Evolutionary conservation across 306 rosid genomes (phyloP).

Genomic region (Elaeagnus macrophylla): DNA sequence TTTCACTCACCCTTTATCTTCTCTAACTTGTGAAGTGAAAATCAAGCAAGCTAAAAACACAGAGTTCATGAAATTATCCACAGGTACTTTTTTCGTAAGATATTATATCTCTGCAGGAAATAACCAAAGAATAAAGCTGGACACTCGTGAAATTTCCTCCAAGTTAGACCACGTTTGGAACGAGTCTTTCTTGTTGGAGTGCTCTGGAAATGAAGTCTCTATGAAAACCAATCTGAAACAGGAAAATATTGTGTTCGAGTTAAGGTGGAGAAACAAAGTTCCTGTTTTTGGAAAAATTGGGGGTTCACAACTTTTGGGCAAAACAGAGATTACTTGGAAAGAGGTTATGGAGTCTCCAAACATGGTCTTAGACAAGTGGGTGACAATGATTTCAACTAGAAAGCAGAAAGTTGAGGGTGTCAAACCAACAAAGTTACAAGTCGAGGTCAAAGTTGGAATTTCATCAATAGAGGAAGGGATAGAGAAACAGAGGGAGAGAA

Average conservation of each 20-base stretch:
- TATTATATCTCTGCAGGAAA: constrained; percentile 40
- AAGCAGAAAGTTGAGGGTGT: constrained; percentile 9
- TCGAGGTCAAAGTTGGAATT: constrained; percentile 35
- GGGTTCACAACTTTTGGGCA: constrained; percentile 57
- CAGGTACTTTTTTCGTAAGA: constrained; percentile 44
- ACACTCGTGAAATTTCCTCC: constrained; percentile 37
- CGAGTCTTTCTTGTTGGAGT: constrained; percentile 56
- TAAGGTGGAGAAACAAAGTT: constrained; percentile 39
- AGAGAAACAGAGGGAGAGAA: constrained; percentile 19
- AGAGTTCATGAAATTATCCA: constrained; percentile 24
- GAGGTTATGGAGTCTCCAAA: constrained; percentile 47
- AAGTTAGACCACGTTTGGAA: constrained; percentile 45
- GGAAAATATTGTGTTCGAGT: constrained; percentile 55
- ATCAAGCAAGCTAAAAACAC: constrained; percentile 46
- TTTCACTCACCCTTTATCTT: constrained; percentile 18
- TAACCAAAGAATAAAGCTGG: constrained; percentile 35
- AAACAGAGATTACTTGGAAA: constrained; percentile 61
- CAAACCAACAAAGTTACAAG: constrained; percentile 34
- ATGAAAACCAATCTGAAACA: constrained; percentile 35
- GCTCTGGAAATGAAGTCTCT: constrained; percentile 42
- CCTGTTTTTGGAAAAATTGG: constrained; percentile 27
- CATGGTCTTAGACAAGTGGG: constrained; percentile 57
- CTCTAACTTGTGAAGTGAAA: constrained; percentile 44
- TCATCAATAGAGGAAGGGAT: constrained; percentile 4
- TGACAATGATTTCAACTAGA: constrained; percentile 30